These are phyloP conservation scores for Penicillium pancosmium DNA, from an alignment of 495 filamentous ascomycete genomes.

Conservation along the genomic window DNA sequence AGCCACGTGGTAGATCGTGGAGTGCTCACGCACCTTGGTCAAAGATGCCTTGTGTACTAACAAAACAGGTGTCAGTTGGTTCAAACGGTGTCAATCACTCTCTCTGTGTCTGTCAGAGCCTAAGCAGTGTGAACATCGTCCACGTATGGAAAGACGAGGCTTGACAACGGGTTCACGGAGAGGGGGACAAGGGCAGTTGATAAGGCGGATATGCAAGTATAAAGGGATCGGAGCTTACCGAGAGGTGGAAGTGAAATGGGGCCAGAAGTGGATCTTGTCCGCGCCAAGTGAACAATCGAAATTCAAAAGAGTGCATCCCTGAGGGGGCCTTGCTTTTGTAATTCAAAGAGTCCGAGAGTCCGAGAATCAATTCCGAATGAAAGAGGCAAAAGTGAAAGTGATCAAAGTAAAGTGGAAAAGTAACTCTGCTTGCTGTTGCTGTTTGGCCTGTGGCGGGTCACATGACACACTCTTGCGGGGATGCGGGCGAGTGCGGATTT, in stretches of 20 bases:
- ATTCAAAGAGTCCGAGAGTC: background rate
- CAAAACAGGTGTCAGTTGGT: background rate
- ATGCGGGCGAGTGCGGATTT: slow-evolving; percentile 1
- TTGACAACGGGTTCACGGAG: slow-evolving; percentile 11
- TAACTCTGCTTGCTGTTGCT: background rate
- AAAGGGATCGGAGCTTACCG: slow-evolving; percentile 26
- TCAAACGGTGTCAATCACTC: too few relatives aligned
- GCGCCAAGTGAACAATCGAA: background rate
- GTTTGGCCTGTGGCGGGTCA: slow-evolving; percentile 1
- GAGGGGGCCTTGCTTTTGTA: background rate
- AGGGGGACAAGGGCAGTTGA: slow-evolving; percentile 16
- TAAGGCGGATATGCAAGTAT: slow-evolving; percentile 21
- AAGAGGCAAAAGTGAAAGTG: too few relatives aligned
- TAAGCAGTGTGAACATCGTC: too few relatives aligned
- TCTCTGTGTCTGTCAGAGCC: too few relatives aligned
- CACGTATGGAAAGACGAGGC: background rate
- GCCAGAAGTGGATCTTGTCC: slow-evolving; percentile 2
- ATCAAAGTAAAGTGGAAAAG: background rate
- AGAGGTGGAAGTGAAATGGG: background rate
- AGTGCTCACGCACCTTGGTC: background rate
- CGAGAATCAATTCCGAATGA: background rate
- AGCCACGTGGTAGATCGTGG: background rate
- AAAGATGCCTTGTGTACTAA: background rate
- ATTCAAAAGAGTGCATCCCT: background rate
- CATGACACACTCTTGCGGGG: background rate